Evolutionary conservation across 495 filamentous ascomycete species (phyloP).

Genomic region (Penicillium ochrochloron): DNA sequence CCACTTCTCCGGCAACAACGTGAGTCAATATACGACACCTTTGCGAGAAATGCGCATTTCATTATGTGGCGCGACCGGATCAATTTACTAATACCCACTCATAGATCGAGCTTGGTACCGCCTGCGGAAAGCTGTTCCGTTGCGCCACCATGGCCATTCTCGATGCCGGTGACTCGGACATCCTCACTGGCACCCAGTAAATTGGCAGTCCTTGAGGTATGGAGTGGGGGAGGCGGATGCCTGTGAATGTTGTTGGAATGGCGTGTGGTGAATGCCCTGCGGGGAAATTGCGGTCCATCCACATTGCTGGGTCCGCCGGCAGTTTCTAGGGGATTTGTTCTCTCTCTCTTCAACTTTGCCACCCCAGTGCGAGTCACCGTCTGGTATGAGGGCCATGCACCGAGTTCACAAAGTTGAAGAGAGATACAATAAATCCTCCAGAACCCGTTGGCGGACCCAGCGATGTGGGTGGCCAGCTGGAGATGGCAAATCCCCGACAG

Average conservation of each 20-base stretch:
- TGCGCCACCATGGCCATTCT: slow-evolving; percentile 94
- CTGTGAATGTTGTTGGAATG: slow-evolving; percentile 13
- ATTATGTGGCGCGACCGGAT: neutral
- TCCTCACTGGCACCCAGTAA: slow-evolving; percentile 58
- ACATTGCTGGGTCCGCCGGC: no score
- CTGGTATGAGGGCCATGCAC: no score
- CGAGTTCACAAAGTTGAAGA: no score
- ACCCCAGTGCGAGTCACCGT: no score
- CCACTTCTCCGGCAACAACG: slow-evolving; percentile 97
- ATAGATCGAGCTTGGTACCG: slow-evolving; percentile 95
- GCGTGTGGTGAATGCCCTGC: slow-evolving; percentile 12
- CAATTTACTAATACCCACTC: slow-evolving; percentile 31
- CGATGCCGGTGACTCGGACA: slow-evolving; percentile 97
- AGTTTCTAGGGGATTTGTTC: no score
- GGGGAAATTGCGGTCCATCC: slow-evolving; percentile 11
- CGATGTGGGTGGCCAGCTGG: no score
- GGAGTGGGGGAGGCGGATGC: slow-evolving; percentile 10
- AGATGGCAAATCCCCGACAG: no score
- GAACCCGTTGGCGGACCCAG: no score
- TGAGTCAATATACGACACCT: slow-evolving; percentile 57
- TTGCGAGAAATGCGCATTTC: neutral
- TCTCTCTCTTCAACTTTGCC: no score
- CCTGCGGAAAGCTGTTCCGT: slow-evolving; percentile 78
- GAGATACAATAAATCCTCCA: no score
- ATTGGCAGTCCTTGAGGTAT: slow-evolving; percentile 7